Base-by-base conservation (phyloP, 768 basidiomycete genomes). In the Rubroboletus pulcherrimus region DNA sequence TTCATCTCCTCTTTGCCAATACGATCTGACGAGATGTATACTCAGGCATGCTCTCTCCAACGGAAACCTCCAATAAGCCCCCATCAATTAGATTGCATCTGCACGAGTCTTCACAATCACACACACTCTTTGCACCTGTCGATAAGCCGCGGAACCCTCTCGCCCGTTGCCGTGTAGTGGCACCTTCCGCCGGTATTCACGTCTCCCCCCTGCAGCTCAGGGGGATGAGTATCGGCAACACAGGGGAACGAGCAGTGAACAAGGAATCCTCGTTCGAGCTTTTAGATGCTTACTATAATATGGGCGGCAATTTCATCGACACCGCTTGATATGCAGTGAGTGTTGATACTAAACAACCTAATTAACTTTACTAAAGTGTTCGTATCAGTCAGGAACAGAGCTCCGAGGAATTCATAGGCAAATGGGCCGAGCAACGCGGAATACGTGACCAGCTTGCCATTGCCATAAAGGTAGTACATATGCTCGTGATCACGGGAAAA, bases 151-250 rank as follows among this genome's bases (percentile, higher is more conserved):
- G 41, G 15, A 66, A 64, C 6, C 61, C 55, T 29, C 65, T 74
- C 11, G 69, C 66, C 17, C 64, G 63, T n/a, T 73, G 75, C 59
- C 71, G 76, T 37, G 59, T 59, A 11, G 66, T 79, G 24, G 68
- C 73, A 7, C 72, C 75, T 2, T 57, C 60, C 17, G 75, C 76
- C 1, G 72, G 77, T 17, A 60, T 79, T 34, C 73, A 73, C 50
- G 78, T 79, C n/a, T 79, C 78, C 2, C 1, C 77, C 78, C 0
- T 80, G 26, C 66, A 67, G 39, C 73, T 81, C n/a, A 78, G 79
- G 10, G 21, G 21, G 21, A 21, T 21, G 21, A 21, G 21, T 21
- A 21, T 21, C 21, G 21, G 21, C 21, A 21, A 21, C 21, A 21
- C 21, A 21, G 21, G 21, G 21, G 21, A 21, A 21, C 21, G 2